phyloP scores from a whole-genome alignment of 1,139 yeast species.

The Blastobotrys buckinghamii region DNA sequence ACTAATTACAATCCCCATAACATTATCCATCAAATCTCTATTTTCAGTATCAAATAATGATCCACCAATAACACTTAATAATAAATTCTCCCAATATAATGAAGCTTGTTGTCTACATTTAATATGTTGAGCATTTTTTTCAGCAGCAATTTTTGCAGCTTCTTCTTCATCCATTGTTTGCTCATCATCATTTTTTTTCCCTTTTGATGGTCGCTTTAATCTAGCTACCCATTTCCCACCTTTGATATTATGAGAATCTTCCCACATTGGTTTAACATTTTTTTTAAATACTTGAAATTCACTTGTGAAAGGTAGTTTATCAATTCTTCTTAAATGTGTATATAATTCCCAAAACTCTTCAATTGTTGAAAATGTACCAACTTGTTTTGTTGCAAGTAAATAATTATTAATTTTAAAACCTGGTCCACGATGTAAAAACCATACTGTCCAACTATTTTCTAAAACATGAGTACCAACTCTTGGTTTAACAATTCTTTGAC shows the following conservation, averaged over 20 bases:
- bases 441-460: slow-evolving; percentile 30
- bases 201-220: slow-evolving; percentile 33
- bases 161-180: slow-evolving; percentile 10
- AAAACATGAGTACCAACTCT: slow-evolving; percentile 20
- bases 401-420: slow-evolving; percentile 33
- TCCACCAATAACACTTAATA: slow-evolving; percentile 33
- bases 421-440: slow-evolving; percentile 36
- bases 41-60: slow-evolving; percentile 18
- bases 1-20: slow-evolving; percentile 34
- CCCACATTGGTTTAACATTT: slow-evolving; percentile 68
- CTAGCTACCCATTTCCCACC: slow-evolving; percentile 68
- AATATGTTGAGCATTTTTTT: slow-evolving; percentile 14
- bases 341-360: slow-evolving; percentile 61
- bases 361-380: slow-evolving; percentile 38
- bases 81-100: slow-evolving; percentile 32
- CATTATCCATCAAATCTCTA: slow-evolving; percentile 23
- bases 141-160: slow-evolving; percentile 12
- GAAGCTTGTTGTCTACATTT: slow-evolving; percentile 28
- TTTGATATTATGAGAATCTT: slow-evolving; percentile 54
- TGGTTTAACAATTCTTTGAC: slow-evolving; percentile 18
- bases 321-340: slow-evolving; percentile 43
- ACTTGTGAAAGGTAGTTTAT: slow-evolving; percentile 47
- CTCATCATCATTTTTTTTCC: slow-evolving; percentile 12
- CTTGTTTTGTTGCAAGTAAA: slow-evolving; percentile 32
- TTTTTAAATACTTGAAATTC: slow-evolving; percentile 57